Evolutionary conservation across 2,329 filamentous ascomycete species (phyloP).

Genomic region (Aspergillus quadrilineatus): DNA sequence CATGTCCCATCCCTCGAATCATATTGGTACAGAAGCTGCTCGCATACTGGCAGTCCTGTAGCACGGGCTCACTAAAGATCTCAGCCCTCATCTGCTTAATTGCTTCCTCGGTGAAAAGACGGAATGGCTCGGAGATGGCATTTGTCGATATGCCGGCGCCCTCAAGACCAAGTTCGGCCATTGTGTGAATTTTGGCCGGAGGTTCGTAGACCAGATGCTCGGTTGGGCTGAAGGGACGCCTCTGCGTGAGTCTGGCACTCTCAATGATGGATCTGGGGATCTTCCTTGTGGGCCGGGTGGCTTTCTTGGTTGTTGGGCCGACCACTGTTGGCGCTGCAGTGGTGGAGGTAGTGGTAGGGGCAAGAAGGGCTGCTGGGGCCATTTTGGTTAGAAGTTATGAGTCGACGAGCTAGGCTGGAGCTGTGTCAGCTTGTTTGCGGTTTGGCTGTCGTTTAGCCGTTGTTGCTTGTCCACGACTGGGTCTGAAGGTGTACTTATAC

Average conservation of each 20-base stretch:
- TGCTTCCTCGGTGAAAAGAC: conserved; percentile 61
- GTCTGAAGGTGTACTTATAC: too few species aligned
- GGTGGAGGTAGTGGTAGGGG: not conserved
- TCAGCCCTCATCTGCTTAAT: conserved; percentile 62
- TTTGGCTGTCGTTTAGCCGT: too few species aligned
- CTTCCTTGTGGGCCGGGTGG: conserved; percentile 17
- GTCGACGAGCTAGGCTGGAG: too few species aligned
- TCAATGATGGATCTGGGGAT: conserved; percentile 14
- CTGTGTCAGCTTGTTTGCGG: too few species aligned
- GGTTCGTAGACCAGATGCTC: conserved; percentile 57
- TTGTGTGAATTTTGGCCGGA: conserved; percentile 55
- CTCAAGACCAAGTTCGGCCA: conserved; percentile 60
- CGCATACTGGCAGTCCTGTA: conserved; percentile 57
- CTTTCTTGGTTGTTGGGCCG: conserved; percentile 16
- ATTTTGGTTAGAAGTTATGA: not conserved
- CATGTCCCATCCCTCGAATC: conserved; percentile 53
- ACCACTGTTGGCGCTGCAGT: conserved; percentile 6
- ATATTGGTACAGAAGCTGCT: conserved; percentile 58
- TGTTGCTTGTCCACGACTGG: too few species aligned
- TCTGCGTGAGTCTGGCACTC: not conserved
- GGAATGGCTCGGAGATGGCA: conserved; percentile 65
- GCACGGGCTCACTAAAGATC: conserved; percentile 58
- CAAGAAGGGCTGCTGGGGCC: not conserved
- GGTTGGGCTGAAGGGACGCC: conserved; percentile 50
- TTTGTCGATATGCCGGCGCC: conserved; percentile 60